Conservation (phyloP, 2,329 filamentous ascomycete species). For the Microdochium nivale region DNA sequence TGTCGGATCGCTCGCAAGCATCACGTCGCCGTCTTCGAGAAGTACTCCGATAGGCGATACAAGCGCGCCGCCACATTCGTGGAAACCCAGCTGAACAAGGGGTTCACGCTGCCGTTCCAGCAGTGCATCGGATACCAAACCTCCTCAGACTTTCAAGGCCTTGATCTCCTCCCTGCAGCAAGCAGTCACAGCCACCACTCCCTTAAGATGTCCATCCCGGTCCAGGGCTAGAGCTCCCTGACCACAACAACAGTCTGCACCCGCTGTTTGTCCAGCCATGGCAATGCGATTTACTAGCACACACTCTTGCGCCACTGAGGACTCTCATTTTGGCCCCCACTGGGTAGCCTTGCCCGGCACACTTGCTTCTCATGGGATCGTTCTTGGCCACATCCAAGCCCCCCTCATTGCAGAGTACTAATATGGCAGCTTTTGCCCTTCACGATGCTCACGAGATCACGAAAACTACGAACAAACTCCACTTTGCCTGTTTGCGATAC, state of each 20-base stretch:
- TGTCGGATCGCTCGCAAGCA: slow-evolving; percentile 74
- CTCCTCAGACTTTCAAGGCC: slow-evolving; percentile 4
- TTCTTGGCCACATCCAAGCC: neutral
- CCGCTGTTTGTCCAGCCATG: neutral
- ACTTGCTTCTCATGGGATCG: slow-evolving; percentile 1
- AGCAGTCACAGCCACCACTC: slow-evolving; percentile 6
- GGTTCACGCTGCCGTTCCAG: slow-evolving; percentile 41
- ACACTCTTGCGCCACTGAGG: neutral
- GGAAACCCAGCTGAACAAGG: slow-evolving; percentile 59
- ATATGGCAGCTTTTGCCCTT: neutral
- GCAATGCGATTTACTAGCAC: neutral
- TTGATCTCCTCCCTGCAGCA: slow-evolving; percentile 5
- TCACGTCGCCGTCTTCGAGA: slow-evolving; percentile 81
- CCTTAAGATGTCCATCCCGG: slow-evolving; percentile 17
- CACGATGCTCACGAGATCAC: neutral
- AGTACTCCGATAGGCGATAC: slow-evolving; percentile 82
- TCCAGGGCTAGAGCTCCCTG: slow-evolving; percentile 7
- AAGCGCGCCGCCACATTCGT: slow-evolving; percentile 79
- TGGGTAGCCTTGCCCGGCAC: neutral
- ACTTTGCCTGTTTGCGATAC: neutral
- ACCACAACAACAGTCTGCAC: neutral
- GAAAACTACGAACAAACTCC: neutral
- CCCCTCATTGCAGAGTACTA: neutral
- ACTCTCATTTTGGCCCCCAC: too few relatives aligned
- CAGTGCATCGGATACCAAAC: slow-evolving; percentile 6